Evolutionary conservation across 176 grass and related monocot genomes (phyloP), one percentile per base, ranked within the genome.

Genomic region (Panicum miliaceum): DNA sequence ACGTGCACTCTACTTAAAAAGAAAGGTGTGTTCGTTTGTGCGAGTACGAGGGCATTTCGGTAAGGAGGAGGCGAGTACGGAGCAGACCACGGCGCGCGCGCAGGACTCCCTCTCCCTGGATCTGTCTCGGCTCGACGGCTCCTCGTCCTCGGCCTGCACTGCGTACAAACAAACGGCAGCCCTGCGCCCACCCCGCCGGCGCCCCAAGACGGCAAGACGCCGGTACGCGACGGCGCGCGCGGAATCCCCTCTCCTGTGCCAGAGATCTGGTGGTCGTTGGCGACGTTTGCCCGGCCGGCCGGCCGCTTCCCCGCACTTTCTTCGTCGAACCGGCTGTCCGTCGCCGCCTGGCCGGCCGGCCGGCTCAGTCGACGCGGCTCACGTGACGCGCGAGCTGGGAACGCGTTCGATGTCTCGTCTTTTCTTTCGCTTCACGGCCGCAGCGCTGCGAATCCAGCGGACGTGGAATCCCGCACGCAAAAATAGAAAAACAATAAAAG

Each of bases 401-500:
- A 12, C 59, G 61, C 61, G 61, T 5, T 12, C 57, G 57, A 22
- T 5, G 57, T 22, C 27, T 7, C 68, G 66, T 69, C n/a, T 46
- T 47, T 16, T 25, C 42, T 71, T 42, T 5, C 20, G 22, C 14
- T 45, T 6, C 22, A 45, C 40, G 67, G n/a, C 15, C 0, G 59
- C 64, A 38, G 16, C 64, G 18, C 11, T 4, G 68, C 40, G 41
- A 47, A 47, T 34, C 42, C 40, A 29, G 59, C 29, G 41, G 76
- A 47, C 41, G 15, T 19, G 76, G 75, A 63, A 78, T 78, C 76
- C 43, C 68, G 27, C n/a, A 26, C n/a, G n/a, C 12, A 22, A n/a
- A 25, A 19, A 25, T 14, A 70, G 27, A 64, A 18, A 1, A 0
- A 34, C 0, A 7, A 5, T 29, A 6, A 25, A 45, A 63, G 47